Evolutionary conservation across 495 filamentous ascomycete genomes (phyloP), one percentile per base, ranked within the genome.

Genomic region (Filosporella fistucella): DNA sequence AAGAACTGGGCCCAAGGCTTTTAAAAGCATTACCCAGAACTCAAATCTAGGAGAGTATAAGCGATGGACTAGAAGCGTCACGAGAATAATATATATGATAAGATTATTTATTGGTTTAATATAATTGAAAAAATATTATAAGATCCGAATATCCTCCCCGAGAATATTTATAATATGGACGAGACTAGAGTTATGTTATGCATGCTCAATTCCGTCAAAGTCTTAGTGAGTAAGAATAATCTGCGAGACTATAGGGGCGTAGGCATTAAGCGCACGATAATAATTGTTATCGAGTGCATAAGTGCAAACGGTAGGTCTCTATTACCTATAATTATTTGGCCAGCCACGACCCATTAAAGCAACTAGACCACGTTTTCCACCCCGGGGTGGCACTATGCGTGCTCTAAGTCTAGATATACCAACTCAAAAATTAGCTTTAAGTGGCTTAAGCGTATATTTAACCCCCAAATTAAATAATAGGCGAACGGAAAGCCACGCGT

Each of bases 151-250:
- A 47, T 63, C n/a, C 51, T 56, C 0, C 13, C 26, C 23, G 55
- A 63, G 33, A 62, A 63, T 52, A 40, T 63, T 0, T 62, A 63
- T 48, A 61, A 64, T 38, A 63, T 57, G 46, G 55, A 64, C 41
- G 54, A 66, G 57, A 63, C 45, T 30, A 42, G 60, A 41, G 54
- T 63, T 2, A 63, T 66, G 44, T 52, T 70, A 33, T 61, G 38
- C 22, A 63, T 63, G 46, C 63, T 62, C 4, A 45, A 55, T 35
- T 66, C 60, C 40, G 34, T 68, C 17, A 67, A 68, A 44, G 55
- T 67, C 50, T 53, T 68, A 13, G 51, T 67, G 58, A 26, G 50
- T 57, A 68, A 58, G 52, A 34, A 64, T 38, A 53, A 66, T 49
- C 4, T 2, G 38, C 58, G 52, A 55, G 42, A 56, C 10, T 64